Evolutionary conservation across 495 filamentous ascomycete genomes (phyloP).

Genomic region (Hypoxylon lienhwacheense): DNA sequence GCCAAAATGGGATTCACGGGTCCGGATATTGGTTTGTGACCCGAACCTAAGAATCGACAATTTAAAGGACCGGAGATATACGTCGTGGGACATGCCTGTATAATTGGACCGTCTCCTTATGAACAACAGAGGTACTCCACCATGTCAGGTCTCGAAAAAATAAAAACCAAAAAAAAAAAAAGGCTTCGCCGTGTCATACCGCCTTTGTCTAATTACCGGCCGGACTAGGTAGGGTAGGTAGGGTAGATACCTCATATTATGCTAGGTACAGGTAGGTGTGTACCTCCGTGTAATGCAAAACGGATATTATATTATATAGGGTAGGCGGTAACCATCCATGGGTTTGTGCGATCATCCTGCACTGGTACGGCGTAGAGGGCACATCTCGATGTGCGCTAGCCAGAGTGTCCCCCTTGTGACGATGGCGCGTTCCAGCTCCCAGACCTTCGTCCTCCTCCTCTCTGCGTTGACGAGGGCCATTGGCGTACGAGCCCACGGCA

Average conservation of each 20-base stretch:
- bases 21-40: slow-evolving; percentile 10
- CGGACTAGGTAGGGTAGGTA: no score
- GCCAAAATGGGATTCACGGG: slow-evolving; percentile 1
- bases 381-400: no score
- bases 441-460: slow-evolving; percentile 26
- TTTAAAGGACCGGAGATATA: slow-evolving; percentile 2
- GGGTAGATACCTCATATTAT: no score
- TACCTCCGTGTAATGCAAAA: no score
- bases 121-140: slow-evolving; percentile 14
- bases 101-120: slow-evolving; percentile 10
- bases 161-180: no score
- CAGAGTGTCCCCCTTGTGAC: slow-evolving; percentile 6
- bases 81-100: background rate
- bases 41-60: slow-evolving; percentile 9
- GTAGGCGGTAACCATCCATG: no score
- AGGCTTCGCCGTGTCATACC: slow-evolving; percentile 1
- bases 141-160: slow-evolving; percentile 7
- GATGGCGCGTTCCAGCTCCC: slow-evolving; percentile 22
- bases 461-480: no score
- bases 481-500: slow-evolving; percentile 32
- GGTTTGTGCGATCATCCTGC: background rate
- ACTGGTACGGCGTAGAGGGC: slow-evolving; percentile 14
- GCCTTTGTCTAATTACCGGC: no score
- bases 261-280: no score
- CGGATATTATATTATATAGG: slow-evolving; percentile 13